phyloP scores from a whole-genome alignment of 768 basidiomycete species.

The Agaricus subrufescens region DNA sequence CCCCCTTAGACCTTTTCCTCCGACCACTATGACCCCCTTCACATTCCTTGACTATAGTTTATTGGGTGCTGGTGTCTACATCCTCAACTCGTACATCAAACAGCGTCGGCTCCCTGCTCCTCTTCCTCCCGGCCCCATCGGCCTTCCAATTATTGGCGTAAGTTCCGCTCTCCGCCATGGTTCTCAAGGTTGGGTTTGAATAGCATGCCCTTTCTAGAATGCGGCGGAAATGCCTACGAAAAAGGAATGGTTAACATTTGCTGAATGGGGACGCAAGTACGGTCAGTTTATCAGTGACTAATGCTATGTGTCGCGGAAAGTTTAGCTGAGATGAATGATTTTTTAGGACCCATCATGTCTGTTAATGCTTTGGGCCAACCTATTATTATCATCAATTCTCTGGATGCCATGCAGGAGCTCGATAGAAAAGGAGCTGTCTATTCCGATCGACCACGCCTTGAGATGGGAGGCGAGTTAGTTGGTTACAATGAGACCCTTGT shows the following conservation, averaged over 20 bases:
- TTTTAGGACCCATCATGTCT: slow-evolving; percentile 32
- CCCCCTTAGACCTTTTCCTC: not conserved
- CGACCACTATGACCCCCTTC: not conserved
- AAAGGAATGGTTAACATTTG: slow-evolving; percentile 43
- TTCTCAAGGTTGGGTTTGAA: not conserved
- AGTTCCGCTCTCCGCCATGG: slow-evolving; percentile 7
- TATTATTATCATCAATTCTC: slow-evolving; percentile 46
- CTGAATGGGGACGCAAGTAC: slow-evolving; percentile 50
- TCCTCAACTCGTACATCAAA: slow-evolving; percentile 16
- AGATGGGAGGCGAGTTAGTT: slow-evolving; percentile 47
- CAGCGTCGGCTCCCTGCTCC: slow-evolving; percentile 18
- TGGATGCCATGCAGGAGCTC: slow-evolving; percentile 37
- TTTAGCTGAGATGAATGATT: not conserved
- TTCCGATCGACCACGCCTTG: slow-evolving; percentile 42
- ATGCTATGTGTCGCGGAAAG: not conserved
- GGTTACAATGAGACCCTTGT: slow-evolving; percentile 46
- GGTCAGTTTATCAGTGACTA: slow-evolving; percentile 25
- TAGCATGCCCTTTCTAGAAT: slow-evolving; percentile 27
- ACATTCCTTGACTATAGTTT: slow-evolving; percentile 12
- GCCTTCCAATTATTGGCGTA: slow-evolving; percentile 38
- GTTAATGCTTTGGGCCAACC: slow-evolving; percentile 39
- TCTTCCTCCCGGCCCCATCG: slow-evolving; percentile 37
- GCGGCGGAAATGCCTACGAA: slow-evolving; percentile 38
- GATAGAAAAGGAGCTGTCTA: slow-evolving; percentile 44
- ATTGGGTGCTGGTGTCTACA: slow-evolving; percentile 14